A percentile compares a stretch with the other conserved stretches of the same genome.
Conservation (phyloP, 176 grass and related monocot species). For the Chrysopogon serrulatus region DNA sequence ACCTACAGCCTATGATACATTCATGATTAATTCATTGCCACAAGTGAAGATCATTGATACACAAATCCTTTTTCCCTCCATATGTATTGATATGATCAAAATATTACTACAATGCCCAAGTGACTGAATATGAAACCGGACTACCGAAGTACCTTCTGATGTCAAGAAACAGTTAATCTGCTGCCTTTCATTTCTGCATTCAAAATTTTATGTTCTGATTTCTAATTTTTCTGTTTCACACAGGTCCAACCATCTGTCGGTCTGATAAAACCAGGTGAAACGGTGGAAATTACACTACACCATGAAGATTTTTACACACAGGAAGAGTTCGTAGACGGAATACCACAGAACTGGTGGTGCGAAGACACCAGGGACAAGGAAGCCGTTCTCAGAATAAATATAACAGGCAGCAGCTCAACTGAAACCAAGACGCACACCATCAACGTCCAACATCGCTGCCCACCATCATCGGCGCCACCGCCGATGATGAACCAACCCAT, state of each 20-base stretch:
- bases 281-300: slow-evolving; percentile 66
- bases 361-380: slow-evolving; percentile 87
- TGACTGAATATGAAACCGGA: slow-evolving; percentile 4
- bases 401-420: slow-evolving; percentile 66
- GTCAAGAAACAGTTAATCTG: slow-evolving; percentile 2
- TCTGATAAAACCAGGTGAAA: slow-evolving; percentile 71
- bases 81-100: neutral
- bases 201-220: neutral
- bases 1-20: neutral
- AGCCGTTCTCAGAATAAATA: slow-evolving; percentile 49
- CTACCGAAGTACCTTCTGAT: neutral
- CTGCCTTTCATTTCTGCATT: neutral
- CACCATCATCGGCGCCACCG: slow-evolving; percentile 31
- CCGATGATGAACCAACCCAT: slow-evolving; percentile 12
- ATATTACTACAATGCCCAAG: neutral
- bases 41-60: slow-evolving; percentile 13
- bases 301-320: slow-evolving; percentile 82
- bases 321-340: slow-evolving; percentile 84
- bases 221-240: neutral
- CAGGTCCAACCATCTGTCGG: slow-evolving; percentile 77
- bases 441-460: slow-evolving; percentile 61
- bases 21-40: neutral
- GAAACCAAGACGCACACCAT: slow-evolving; percentile 55
- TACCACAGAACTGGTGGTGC: slow-evolving; percentile 92
- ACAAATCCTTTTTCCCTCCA: neutral